Percentiles rank a stretch among this genome's conserved stretches.
Evolutionary conservation across 139 green algal species (phyloP).

Genomic region (Picochlorum sp.): DNA sequence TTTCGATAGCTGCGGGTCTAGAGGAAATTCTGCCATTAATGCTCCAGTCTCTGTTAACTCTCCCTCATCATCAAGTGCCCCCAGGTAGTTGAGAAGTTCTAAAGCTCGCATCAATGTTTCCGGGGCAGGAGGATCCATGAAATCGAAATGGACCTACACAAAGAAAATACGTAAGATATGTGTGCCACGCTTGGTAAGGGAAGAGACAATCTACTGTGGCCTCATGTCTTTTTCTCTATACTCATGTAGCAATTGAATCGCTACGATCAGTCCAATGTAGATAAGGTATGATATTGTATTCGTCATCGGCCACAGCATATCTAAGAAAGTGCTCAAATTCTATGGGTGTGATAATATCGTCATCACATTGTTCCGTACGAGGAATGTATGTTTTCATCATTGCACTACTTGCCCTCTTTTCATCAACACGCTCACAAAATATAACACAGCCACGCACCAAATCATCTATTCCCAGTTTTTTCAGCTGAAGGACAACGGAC

Average conservation of each 20-base stretch:
- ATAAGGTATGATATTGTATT: constrained; percentile 36
- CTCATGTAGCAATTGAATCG: constrained; percentile 21
- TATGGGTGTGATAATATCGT: constrained; percentile 51
- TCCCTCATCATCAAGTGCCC: constrained; percentile 95
- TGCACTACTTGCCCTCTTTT: constrained; percentile 30
- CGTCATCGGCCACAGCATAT: constrained; percentile 23
- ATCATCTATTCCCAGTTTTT: constrained; percentile 99
- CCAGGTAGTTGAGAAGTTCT: constrained; percentile 99
- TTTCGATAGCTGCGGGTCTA: constrained; percentile 97
- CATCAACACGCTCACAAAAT: background rate
- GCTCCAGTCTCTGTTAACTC: constrained; percentile 83
- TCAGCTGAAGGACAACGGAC: constrained; percentile 94
- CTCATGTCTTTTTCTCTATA: constrained; percentile 21
- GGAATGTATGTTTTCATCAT: constrained; percentile 48
- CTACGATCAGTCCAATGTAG: constrained; percentile 49
- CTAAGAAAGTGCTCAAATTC: constrained; percentile 45
- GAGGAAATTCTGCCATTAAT: constrained; percentile 96
- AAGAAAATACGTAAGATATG: background rate
- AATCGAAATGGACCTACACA: constrained; percentile 95
- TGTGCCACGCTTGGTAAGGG: constrained; percentile 3
- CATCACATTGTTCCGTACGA: constrained; percentile 46
- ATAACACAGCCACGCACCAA: constrained; percentile 56
- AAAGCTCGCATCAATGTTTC: constrained; percentile 98
- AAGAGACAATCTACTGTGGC: constrained; percentile 14
- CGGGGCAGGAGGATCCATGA: constrained; percentile 98